Base-by-base conservation (phyloP, 2,329 filamentous ascomycete genomes). In the Hypoxylon sp. region DNA sequence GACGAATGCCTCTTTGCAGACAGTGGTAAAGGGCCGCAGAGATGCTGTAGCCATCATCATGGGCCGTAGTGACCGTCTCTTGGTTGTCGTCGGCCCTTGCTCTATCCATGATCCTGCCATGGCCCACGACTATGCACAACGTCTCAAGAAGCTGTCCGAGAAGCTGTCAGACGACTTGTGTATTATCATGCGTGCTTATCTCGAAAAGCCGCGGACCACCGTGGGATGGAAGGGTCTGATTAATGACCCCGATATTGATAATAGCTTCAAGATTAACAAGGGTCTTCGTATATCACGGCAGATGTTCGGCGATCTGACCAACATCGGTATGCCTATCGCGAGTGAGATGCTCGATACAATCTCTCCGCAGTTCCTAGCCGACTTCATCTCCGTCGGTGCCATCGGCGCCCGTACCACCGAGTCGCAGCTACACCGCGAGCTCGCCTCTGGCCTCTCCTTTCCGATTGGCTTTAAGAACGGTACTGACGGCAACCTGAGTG, bases 391-490 rank as follows among this genome's bases (percentile, higher is more conserved):
- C 0, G 89, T 98, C 24, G 95, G 95, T 64, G 95, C 95, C 61
- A 97, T 99, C 75, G 95, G 95, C 66, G 95, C 95, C 44, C 89
- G 95, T 70, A 99, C 95, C 44, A 99, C 95, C 51, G 95, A 99
- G 82, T 95, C 91, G 58, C 95, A 99, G 82, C 85, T 98, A 69
- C 95, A 99, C 82, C 91, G 95, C 68, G 95, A 99, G 82, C 87
- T 99, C 67, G 95, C 95, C 4, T 96, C 92, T 26, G 95, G 95
- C 72, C 86, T 98, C 56, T 97, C 92, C 60, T 98, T 97, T 90
- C 95, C 95, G 20, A 94, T 99, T 70, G 95, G 95, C 62, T 99
- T 97, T 90, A 99, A 99, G 88, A 99, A 99, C 80, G 95, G 95
- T 65, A 99, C 95, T 22, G 95, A 99, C 74, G 95, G 95, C 43